Evolutionary conservation across 1,284 basidiomycete species (phyloP), one percentile per base, ranked within the genome.

Genomic region (Dichomitus squalens): DNA sequence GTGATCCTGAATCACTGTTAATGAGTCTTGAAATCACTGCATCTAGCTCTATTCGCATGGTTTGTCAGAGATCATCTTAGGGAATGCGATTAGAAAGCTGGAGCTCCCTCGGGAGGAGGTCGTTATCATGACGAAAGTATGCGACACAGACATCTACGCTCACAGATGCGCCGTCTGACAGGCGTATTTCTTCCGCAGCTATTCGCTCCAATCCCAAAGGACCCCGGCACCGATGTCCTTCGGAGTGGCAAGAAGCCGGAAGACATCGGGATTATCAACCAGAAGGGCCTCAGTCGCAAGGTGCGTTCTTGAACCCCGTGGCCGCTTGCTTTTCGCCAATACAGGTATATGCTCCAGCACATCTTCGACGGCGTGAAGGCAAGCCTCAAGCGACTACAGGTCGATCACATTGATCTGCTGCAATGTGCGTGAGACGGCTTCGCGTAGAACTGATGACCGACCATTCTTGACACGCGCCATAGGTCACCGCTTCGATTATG

Each of bases 51-150:
- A 70, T 66, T 73, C 76, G 39, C 74, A 78, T 49, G 83, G 83
- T 11, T 68, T 76, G 27, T 80, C 76, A 6, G 84, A 87, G 68
- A 66, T 76, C 34, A 76, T 84, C 57, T 75, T 87, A 40, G 84
- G 85, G 14, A 81, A 84, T 56, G 85, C 84, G 2, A 79, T 87
- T 66, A 82, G 81, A 64, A 66, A 81, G 64, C 74, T 79, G 61
- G 70, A 80, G 27, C 73, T 86, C 27, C 82, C 82, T 5, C 76
- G 86, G 11, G 79, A 82, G 16, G 78, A 81, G 61, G 74, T 85
- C 20, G 81, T 86, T 14, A 75, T 85, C 53, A 70, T 85, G 70
- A 84, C 83, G 35, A 85, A 85, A 73, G 76, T 78, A 40, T 80
- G 79, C 31, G 31, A 29, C 21, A 29, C 16, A 18, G 20, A 34